phyloP scores from a whole-genome alignment of 176 grass and related monocot species.

The Oryza punctata region DNA sequence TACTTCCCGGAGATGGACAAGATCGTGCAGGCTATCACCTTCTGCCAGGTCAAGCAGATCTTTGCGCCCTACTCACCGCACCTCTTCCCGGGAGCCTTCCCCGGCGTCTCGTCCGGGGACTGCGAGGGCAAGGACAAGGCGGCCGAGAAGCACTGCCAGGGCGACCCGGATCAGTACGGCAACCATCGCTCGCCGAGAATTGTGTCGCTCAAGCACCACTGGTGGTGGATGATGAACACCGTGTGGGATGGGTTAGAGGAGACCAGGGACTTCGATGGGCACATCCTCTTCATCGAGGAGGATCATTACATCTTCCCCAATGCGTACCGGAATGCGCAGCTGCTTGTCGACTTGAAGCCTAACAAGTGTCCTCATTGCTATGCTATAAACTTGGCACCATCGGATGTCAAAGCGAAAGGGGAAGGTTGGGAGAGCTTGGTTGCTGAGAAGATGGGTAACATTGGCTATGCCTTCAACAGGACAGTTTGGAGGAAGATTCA shows the following conservation, averaged over 20 bases:
- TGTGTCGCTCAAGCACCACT: constrained; percentile 93
- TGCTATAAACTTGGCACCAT: constrained; percentile 79
- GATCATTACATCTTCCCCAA: constrained; percentile 96
- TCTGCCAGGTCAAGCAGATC: constrained; percentile 98
- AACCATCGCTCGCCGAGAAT: constrained; percentile 87
- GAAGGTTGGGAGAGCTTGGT: constrained; percentile 79
- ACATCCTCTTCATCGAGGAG: constrained; percentile 96
- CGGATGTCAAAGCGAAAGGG: constrained; percentile 71
- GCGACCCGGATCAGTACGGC: constrained; percentile 79
- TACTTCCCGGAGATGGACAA: constrained; percentile 89
- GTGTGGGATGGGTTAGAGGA: constrained; percentile 92
- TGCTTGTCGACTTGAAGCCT: constrained; percentile 77
- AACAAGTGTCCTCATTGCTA: constrained; percentile 79
- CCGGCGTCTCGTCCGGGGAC: constrained; percentile 66
- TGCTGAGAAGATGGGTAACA: constrained; percentile 93
- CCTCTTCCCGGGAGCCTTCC: constrained; percentile 73
- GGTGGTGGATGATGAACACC: constrained; percentile 99
- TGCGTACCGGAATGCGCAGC: constrained; percentile 74
- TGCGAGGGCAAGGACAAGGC: constrained; percentile 75
- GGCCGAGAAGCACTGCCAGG: constrained; percentile 59
- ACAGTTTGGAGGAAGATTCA: constrained; percentile 98
- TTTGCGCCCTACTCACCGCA: constrained; percentile 92
- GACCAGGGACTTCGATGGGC: constrained; percentile 60
- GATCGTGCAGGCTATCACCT: constrained; percentile 69
- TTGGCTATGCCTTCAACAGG: constrained; percentile 93